Conservation (phyloP, 306 rosid species). For the Vicia villosa region DNA sequence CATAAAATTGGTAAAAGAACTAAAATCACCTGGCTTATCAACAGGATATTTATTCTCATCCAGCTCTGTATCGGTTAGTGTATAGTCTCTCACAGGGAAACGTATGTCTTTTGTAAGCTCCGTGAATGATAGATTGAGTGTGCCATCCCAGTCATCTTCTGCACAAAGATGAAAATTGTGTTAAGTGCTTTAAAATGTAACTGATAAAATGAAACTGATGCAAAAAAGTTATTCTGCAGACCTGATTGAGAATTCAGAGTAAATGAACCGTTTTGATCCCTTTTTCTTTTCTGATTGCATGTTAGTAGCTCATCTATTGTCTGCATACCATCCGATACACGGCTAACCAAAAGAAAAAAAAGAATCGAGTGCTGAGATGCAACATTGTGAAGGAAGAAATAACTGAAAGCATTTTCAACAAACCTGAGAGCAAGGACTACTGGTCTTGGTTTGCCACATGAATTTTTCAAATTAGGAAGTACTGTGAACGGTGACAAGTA, state of each 20-base stretch:
- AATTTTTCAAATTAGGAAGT: conserved; percentile 60
- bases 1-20: conserved; percentile 21
- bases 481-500: conserved; percentile 65
- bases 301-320: conserved; percentile 89
- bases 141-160: conserved; percentile 41
- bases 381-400: conserved; percentile 15
- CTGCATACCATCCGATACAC: conserved; percentile 86
- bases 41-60: conserved; percentile 85
- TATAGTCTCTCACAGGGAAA: conserved; percentile 80
- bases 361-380: conserved; percentile 29
- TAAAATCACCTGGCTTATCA: conserved; percentile 68
- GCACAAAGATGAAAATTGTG: conserved; percentile 42
- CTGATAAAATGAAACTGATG: no score
- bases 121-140: conserved; percentile 39
- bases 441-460: conserved; percentile 82
- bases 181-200: no score
- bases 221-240: conserved; percentile 21
- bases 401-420: conserved; percentile 36
- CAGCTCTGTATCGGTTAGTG: conserved; percentile 70
- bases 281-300: conserved; percentile 83
- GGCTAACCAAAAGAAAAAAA: conserved; percentile 44
- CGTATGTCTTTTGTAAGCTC: conserved; percentile 67
- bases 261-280: conserved; percentile 54
- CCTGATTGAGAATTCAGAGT: conserved; percentile 61
- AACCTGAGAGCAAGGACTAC: conserved; percentile 81